Conservation (phyloP, 2,329 filamentous ascomycete genomes). For the Lasiodiplodia sp. region DNA sequence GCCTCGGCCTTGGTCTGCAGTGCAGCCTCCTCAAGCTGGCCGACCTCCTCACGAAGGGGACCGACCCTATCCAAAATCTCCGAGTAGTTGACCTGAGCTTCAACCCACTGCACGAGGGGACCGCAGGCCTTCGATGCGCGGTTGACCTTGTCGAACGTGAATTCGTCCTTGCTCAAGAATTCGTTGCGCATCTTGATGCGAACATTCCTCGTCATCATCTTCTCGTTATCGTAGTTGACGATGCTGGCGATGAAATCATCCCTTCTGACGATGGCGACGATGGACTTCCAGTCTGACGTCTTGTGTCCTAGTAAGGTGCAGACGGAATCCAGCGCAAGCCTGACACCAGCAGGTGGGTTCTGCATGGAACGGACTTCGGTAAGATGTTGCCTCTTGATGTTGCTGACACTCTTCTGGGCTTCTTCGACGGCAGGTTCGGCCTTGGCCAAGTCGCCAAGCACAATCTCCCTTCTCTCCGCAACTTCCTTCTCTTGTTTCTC, state of each 20-base stretch:
- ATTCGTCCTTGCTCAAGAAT: constrained; percentile 90
- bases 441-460: constrained; percentile 84
- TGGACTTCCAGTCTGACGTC: constrained; percentile 84
- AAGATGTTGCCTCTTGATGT: constrained; percentile 96
- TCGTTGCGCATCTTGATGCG: constrained; percentile 91
- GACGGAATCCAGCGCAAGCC: constrained; percentile 92
- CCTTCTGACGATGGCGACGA: constrained; percentile 84
- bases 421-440: constrained; percentile 93
- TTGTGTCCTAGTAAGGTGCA: constrained; percentile 93
- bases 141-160: constrained; percentile 95
- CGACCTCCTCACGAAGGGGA: constrained; percentile 88
- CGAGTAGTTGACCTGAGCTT: constrained; percentile 97
- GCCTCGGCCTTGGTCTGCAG: constrained; percentile 93
- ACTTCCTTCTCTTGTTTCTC: constrained; percentile 92
- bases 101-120: constrained; percentile 95
- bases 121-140: constrained; percentile 96
- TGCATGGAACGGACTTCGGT: constrained; percentile 98
- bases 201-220: constrained; percentile 85
- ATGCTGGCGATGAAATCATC: constrained; percentile 99
- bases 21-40: constrained; percentile 84
- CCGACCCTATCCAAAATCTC: constrained; percentile 95
- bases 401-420: constrained; percentile 94
- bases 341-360: constrained; percentile 88
- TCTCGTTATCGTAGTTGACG: constrained; percentile 95
- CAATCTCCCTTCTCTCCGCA: constrained; percentile 80